Evolutionary conservation across 1,139 yeast species (phyloP), one percentile per base, ranked within the genome.

Genomic region (Blastobotrys proliferans): DNA sequence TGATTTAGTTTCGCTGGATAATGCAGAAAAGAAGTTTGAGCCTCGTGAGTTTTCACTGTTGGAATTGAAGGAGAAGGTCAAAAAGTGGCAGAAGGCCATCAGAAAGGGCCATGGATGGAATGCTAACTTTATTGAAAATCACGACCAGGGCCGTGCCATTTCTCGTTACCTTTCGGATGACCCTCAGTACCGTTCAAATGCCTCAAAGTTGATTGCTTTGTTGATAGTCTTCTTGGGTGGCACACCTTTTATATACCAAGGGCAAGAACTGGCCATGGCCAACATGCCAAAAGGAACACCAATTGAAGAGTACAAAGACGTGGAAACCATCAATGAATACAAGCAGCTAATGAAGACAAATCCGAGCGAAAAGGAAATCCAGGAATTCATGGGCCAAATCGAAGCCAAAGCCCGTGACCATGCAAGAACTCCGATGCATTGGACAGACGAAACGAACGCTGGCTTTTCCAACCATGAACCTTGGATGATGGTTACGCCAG

Each of bases 221-320:
- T 61, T 76, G 53, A 70, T 72, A 52, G 51, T 69, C 10, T 52
- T 77, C 2, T 65, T 74, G 51, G 72, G 78, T 17, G 83, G 83
- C 39, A 77, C 83, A 6, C 62, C 76, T 47, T 77, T 69, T 60
- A 61, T 26, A 73, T 80, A 80, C 64, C 69, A 77, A 57, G 83
- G 83, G 41, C 82, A 77, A 57, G 83, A 77, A 56, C 67, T 77
- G 46, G 82, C 78, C 36, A 75, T 73, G 77, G 68, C 70, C 40
- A 77, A 77, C 52, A 60, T 74, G 24, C 59, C 59, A 3, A 69
- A 73, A 32, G 56, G 62, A 18, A 77, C 81, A 81, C 64, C 67
- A 17, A 63, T 76, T 41, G 66, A 62, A 19, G 79, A 76, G 51
- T 77, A 76, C 57, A n/a, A n/a, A n/a, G n/a, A n/a, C n/a, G n/a